Percentiles rank a stretch among this genome's conserved stretches.
These are phyloP conservation scores for Haberlea rhodopensis DNA, from an alignment of 257 asterid genomes.

Conservation along the genomic window DNA sequence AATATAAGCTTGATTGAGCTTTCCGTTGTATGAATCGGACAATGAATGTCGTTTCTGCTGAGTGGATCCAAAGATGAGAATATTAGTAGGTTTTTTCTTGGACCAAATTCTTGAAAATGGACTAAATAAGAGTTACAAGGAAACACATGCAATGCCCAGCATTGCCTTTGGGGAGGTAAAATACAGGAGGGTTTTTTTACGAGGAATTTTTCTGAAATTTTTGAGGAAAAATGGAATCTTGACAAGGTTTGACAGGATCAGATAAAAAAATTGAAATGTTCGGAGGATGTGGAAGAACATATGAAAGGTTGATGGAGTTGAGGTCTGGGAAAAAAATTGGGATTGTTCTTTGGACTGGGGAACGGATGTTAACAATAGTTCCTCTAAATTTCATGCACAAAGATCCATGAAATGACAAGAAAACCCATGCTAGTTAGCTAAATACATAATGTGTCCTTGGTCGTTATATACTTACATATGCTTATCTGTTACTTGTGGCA, in stretches of 20 bases:
- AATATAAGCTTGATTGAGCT: not conserved
- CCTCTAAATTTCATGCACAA: not conserved
- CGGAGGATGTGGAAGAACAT: too few relatives aligned
- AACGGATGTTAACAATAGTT: not conserved
- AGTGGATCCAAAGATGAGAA: not conserved
- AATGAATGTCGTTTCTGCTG: not conserved
- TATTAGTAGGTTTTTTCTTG: not conserved
- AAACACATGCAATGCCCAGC: not conserved
- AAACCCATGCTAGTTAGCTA: not conserved
- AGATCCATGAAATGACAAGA: not conserved
- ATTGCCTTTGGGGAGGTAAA: not conserved
- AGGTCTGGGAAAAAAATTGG: not conserved
- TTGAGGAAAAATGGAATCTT: not conserved
- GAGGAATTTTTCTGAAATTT: not conserved
- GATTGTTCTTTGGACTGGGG: conserved; percentile 1
- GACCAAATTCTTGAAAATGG: not conserved
- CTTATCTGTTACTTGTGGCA: too few relatives aligned
- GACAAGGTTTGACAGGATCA: not conserved
- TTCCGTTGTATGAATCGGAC: not conserved
- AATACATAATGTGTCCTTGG: too few relatives aligned
- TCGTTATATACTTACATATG: too few relatives aligned
- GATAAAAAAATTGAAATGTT: not conserved
- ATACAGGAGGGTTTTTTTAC: not conserved
- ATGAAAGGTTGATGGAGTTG: not conserved
- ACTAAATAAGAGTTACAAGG: not conserved